Conservation (phyloP, 1,284 basidiomycete genomes). For the Ustilago esculenta region DNA sequence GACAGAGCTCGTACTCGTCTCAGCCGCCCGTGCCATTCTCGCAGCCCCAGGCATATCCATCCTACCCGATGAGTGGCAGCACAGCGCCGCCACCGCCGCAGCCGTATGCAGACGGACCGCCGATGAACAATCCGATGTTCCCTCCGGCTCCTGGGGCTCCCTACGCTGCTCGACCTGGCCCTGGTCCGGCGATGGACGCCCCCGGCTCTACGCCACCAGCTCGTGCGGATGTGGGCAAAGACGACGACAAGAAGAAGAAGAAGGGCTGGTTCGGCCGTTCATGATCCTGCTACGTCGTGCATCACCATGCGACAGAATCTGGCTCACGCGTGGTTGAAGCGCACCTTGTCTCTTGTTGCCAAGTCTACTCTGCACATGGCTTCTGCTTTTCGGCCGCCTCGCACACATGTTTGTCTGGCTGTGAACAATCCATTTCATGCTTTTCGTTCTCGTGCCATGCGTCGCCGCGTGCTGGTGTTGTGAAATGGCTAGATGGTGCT, state of each 20-base stretch:
- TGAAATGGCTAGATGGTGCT: too few species aligned
- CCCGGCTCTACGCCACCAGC: conserved; percentile 10
- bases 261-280: conserved; percentile 48
- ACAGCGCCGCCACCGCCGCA: conserved; percentile 15
- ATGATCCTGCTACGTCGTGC: too few species aligned
- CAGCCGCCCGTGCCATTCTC: conserved; percentile 17
- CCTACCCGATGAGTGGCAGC: conserved; percentile 36
- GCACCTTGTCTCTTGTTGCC: too few species aligned
- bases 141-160: conserved; percentile 11
- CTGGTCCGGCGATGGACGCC: neutral
- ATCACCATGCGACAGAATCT: too few species aligned
- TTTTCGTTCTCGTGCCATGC: neutral
- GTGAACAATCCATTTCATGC: conserved; percentile 12
- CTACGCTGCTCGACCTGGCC: conserved; percentile 12
- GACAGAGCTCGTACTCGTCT: conserved; percentile 1
- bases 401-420: neutral
- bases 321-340: too few species aligned
- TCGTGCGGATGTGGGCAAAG: conserved; percentile 14
- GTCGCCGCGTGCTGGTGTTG: too few species aligned
- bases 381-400: too few species aligned
- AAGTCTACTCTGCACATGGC: neutral
- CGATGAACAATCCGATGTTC: conserved; percentile 19
- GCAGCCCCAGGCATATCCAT: conserved; percentile 40
- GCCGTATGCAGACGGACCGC: conserved; percentile 5
- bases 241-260: conserved; percentile 46